Percentiles rank a stretch among this genome's conserved stretches.
These are phyloP conservation scores for Aspergillus ellipticus DNA, from an alignment of 495 filamentous ascomycete species.

Conservation along the genomic window DNA sequence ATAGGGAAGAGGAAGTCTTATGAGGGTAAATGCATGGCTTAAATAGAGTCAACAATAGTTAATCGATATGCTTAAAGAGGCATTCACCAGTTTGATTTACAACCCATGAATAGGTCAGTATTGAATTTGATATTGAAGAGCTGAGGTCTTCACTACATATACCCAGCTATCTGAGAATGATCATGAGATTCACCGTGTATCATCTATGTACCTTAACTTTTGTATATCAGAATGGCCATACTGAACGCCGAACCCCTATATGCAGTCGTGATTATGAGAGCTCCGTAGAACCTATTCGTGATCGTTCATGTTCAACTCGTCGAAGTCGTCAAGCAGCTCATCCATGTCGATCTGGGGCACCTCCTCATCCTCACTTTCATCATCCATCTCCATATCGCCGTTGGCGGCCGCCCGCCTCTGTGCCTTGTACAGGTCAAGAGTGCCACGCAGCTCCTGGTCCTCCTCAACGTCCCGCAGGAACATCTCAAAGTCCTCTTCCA, in stretches of 20 bases:
- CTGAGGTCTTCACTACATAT: not conserved
- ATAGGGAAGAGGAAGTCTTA: no score
- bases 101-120: no score
- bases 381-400: constrained; percentile 51
- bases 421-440: constrained; percentile 81
- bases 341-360: constrained; percentile 76
- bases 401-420: constrained; percentile 40
- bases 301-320: constrained; percentile 69
- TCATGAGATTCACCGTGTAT: not conserved
- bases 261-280: constrained; percentile 3
- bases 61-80: no score
- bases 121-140: not conserved
- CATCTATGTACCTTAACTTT: constrained; percentile 1
- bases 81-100: no score
- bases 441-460: constrained; percentile 79
- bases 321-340: constrained; percentile 85
- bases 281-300: constrained; percentile 17
- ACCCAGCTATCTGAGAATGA: not conserved
- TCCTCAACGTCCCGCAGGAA: constrained; percentile 97
- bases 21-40: no score
- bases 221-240: not conserved
- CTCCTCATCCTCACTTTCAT: constrained; percentile 63
- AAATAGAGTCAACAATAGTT: no score
- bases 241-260: constrained; percentile 4
- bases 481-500: constrained; percentile 91